Conservation (phyloP, 2,329 filamentous ascomycete species). For the Hypocreales sp. region DNA sequence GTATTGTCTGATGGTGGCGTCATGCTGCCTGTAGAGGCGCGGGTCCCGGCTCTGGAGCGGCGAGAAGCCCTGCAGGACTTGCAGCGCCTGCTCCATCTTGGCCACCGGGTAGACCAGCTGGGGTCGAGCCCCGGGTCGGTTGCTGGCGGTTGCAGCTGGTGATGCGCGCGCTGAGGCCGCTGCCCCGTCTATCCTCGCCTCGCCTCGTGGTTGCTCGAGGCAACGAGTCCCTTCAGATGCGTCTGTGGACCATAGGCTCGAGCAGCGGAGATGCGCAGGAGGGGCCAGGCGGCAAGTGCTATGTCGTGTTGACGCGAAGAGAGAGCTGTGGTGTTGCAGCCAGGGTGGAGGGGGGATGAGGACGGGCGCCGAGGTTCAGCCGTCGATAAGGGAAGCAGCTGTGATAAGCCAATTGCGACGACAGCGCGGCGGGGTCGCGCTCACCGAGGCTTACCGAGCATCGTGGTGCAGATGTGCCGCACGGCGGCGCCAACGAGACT, state of each 20-base stretch:
- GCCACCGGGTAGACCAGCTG: too few relatives aligned
- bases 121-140: too few relatives aligned
- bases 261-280: not conserved
- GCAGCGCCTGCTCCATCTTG: slow-evolving; percentile 15
- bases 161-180: too few relatives aligned
- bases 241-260: not conserved
- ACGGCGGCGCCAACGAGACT: too few relatives aligned
- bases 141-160: too few relatives aligned
- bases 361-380: not conserved
- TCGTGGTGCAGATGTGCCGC: too few relatives aligned
- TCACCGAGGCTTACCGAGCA: too few relatives aligned
- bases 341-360: not conserved
- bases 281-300: too few relatives aligned
- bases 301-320: not conserved
- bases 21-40: slow-evolving; percentile 18
- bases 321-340: not conserved
- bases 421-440: too few relatives aligned
- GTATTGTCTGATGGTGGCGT: slow-evolving; percentile 23
- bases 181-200: too few relatives aligned
- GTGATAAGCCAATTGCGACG: slow-evolving; percentile 1
- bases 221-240: not conserved
- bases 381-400: not conserved
- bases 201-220: too few relatives aligned
- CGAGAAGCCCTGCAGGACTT: slow-evolving; percentile 25
- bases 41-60: slow-evolving; percentile 12